Evolutionary conservation across 306 rosid species (phyloP).

Genomic region (Vigna mungo): DNA sequence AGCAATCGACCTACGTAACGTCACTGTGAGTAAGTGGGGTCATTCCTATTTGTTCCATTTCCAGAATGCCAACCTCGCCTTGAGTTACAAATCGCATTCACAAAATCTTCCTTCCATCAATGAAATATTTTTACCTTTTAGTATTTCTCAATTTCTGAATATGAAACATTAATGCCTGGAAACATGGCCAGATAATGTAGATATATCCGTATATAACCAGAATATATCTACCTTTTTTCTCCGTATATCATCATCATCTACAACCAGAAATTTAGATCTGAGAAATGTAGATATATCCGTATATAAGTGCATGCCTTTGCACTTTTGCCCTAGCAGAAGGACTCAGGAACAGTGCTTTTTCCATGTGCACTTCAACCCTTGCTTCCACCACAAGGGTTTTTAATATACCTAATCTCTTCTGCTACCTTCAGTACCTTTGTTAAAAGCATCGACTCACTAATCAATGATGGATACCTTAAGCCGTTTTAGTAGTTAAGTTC

Average conservation of each 20-base stretch:
- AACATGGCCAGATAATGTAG: too few species aligned
- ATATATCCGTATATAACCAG: too few species aligned
- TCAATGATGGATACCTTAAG: conserved; percentile 21
- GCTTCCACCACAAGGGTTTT: conserved; percentile 14
- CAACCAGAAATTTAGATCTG: background rate
- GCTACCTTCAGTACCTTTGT: background rate
- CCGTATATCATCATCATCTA: background rate
- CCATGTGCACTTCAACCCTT: conserved; percentile 35
- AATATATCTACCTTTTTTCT: too few species aligned
- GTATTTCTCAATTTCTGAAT: background rate
- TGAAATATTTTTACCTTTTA: background rate
- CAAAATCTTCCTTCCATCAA: background rate
- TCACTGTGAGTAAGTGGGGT: conserved; percentile 24
- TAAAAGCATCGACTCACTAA: conserved; percentile 1
- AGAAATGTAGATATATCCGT: background rate
- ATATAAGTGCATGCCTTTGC: conserved; percentile 1
- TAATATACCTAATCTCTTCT: background rate
- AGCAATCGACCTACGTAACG: conserved; percentile 16
- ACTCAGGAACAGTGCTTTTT: conserved; percentile 22
- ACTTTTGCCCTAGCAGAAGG: background rate
- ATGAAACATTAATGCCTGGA: conserved; percentile 2
- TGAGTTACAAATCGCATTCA: background rate
- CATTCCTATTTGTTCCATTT: background rate
- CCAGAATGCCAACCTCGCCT: too few species aligned
- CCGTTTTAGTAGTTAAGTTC: background rate